These are phyloP conservation scores for Monoraphidium neglectum DNA, from an alignment of 139 green algal species.

Conservation along the genomic window DNA sequence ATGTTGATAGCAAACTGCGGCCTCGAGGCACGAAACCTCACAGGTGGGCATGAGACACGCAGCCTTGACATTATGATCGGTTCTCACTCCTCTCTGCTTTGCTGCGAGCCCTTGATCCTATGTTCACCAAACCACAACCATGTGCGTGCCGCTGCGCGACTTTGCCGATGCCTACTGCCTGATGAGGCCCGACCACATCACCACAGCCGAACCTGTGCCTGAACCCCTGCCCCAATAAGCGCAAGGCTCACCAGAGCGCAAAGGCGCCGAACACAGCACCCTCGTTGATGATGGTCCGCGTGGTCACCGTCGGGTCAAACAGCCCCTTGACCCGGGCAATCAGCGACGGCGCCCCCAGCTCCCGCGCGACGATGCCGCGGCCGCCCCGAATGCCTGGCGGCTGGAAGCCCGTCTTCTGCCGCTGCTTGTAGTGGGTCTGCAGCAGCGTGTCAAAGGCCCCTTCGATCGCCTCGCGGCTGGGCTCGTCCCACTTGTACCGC, in stretches of 20 bases:
- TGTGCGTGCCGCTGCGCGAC: too few species aligned
- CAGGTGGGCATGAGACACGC: too few species aligned
- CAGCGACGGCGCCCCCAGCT: constrained; percentile 1
- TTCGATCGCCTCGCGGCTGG: constrained; percentile 81
- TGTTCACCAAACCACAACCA: too few species aligned
- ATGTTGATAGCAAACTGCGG: too few species aligned
- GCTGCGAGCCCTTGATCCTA: too few species aligned
- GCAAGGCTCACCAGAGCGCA: constrained; percentile 76
- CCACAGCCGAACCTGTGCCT: too few species aligned
- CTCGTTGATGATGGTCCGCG: constrained; percentile 82
- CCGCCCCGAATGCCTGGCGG: constrained; percentile 57
- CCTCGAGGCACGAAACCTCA: too few species aligned
- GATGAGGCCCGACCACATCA: too few species aligned
- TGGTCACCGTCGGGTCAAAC: constrained; percentile 75
- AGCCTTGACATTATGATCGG: too few species aligned
- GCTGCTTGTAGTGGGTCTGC: constrained; percentile 65
- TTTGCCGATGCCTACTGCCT: too few species aligned
- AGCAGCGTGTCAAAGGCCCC: constrained; percentile 82
- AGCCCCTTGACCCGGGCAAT: constrained; percentile 45
- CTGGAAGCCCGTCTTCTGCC: constrained; percentile 73
- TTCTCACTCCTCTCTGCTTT: too few species aligned
- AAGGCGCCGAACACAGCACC: constrained; percentile 72
- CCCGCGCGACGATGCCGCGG: constrained; percentile 42
- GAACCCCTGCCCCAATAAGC: too few species aligned
- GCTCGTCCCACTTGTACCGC: constrained; percentile 80